phyloP scores from a whole-genome alignment of 257 asterid genomes.

The Mitragyna speciosa region DNA sequence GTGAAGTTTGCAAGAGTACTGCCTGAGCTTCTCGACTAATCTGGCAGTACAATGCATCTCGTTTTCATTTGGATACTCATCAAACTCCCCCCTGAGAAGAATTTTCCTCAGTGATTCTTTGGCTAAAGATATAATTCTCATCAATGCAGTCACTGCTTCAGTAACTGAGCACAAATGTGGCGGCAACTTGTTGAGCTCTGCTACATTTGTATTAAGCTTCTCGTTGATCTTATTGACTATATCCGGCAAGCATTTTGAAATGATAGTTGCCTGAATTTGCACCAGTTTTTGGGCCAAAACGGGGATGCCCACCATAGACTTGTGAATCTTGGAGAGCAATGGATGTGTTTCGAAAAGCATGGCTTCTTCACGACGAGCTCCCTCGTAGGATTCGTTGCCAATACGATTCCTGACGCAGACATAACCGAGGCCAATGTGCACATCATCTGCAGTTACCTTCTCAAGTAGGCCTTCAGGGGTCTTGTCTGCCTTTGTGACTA shows the following conservation, averaged over 20 bases:
- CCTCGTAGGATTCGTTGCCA: slow-evolving; percentile 17
- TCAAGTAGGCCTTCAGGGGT: slow-evolving; percentile 19
- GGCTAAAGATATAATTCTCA: slow-evolving; percentile 8
- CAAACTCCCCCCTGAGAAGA: slow-evolving; percentile 11
- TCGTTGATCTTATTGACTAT: slow-evolving; percentile 2
- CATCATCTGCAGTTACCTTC: slow-evolving; percentile 16
- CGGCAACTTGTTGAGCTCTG: slow-evolving; percentile 18
- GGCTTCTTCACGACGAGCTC: slow-evolving; percentile 11
- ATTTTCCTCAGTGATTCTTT: slow-evolving; percentile 18
- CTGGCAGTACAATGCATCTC: slow-evolving; percentile 16
- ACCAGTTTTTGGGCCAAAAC: slow-evolving; percentile 18
- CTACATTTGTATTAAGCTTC: not conserved
- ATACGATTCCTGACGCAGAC: slow-evolving; percentile 21
- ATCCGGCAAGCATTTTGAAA: slow-evolving; percentile 17
- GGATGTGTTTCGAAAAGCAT: slow-evolving; percentile 11
- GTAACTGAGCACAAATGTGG: not conserved
- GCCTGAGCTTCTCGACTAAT: not conserved
- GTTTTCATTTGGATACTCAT: slow-evolving; percentile 16
- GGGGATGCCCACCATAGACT: slow-evolving; percentile 17
- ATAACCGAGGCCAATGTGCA: slow-evolving; percentile 13
- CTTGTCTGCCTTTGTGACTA: slow-evolving; percentile 20
- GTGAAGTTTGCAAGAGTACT: not conserved
- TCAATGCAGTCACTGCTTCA: slow-evolving; percentile 11
- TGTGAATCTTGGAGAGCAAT: not conserved
- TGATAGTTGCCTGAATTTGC: slow-evolving; percentile 16